Percentiles rank a stretch among this genome's conserved stretches.
Evolutionary conservation across 805 yeast species (phyloP).

Genomic region (Candida endomychidarum): DNA sequence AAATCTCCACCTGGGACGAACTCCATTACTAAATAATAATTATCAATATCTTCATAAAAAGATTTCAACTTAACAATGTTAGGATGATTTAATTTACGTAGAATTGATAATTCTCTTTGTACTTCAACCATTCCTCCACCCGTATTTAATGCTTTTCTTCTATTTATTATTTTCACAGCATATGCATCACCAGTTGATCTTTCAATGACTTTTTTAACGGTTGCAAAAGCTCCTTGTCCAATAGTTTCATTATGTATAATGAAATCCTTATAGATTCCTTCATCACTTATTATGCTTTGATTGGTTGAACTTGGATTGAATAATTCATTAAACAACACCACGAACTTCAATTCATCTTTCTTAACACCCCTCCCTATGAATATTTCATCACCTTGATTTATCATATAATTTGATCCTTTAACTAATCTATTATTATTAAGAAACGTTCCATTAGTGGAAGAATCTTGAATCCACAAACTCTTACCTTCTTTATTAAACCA

Average conservation of each 20-base stretch:
- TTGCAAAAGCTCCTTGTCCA: slow-evolving; percentile 98
- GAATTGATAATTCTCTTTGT: slow-evolving; percentile 78
- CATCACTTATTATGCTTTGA: slow-evolving; percentile 32
- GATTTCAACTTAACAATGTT: slow-evolving; percentile 81
- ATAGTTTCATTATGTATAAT: slow-evolving; percentile 80
- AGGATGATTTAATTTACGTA: slow-evolving; percentile 76
- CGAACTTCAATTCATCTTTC: slow-evolving; percentile 58
- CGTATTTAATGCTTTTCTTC: slow-evolving; percentile 69
- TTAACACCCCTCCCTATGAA: slow-evolving; percentile 86
- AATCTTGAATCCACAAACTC: slow-evolving; percentile 64
- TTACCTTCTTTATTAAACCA: slow-evolving; percentile 62
- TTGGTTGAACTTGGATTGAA: slow-evolving; percentile 33
- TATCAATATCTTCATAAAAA: slow-evolving; percentile 78
- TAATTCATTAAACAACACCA: slow-evolving; percentile 48
- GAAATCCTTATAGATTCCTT: slow-evolving; percentile 68
- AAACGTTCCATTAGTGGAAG: slow-evolving; percentile 91
- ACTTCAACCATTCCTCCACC: slow-evolving; percentile 70
- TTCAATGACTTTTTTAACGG: slow-evolving; percentile 88
- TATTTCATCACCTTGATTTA: slow-evolving; percentile 92
- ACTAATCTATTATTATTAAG: slow-evolving; percentile 72
- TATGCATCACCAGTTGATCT: slow-evolving; percentile 79
- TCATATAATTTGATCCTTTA: slow-evolving; percentile 73
- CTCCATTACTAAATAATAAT: slow-evolving; percentile 91
- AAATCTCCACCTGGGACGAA: slow-evolving; percentile 95
- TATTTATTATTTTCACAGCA: slow-evolving; percentile 88